These are phyloP conservation scores for Trametes pubescens DNA, from an alignment of 1,284 basidiomycete genomes.

Conservation along the genomic window DNA sequence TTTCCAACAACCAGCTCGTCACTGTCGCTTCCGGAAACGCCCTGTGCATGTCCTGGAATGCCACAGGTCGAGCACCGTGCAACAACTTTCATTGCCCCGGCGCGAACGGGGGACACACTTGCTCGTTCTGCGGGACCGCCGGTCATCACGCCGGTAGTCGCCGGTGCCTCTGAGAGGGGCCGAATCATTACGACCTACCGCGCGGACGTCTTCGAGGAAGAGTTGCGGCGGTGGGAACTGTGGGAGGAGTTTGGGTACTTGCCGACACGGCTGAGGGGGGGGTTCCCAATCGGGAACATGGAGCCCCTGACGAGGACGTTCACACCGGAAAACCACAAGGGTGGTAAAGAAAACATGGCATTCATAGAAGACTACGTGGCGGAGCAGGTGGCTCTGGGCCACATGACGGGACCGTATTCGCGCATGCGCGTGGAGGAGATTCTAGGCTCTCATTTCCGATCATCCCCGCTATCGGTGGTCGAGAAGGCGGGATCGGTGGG, in stretches of 20 bases:
- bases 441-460: conserved; percentile 35
- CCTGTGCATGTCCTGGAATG: conserved; percentile 26
- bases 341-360: conserved; percentile 22
- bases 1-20: conserved; percentile 4
- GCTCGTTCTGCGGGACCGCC: conserved; percentile 29
- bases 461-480: conserved; percentile 36
- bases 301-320: conserved; percentile 35
- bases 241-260: conserved; percentile 42
- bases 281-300: conserved; percentile 47
- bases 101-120: conserved; percentile 13
- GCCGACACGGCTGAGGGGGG: conserved; percentile 36
- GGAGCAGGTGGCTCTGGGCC: conserved; percentile 35
- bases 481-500: conserved; percentile 12
- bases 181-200: conserved; percentile 31
- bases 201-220: conserved; percentile 27
- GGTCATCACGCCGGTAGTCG: conserved; percentile 21
- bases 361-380: conserved; percentile 42
- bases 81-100: background rate
- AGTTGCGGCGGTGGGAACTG: conserved; percentile 30
- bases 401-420: conserved; percentile 47
- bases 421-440: conserved; percentile 37
- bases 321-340: conserved; percentile 43
- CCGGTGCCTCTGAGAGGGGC: conserved; percentile 21
- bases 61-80: conserved; percentile 12
- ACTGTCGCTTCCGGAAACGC: background rate